Evolutionary conservation across 2,329 filamentous ascomycete species (phyloP), one percentile per base, ranked within the genome.

Genomic region (Cadophora gregata): DNA sequence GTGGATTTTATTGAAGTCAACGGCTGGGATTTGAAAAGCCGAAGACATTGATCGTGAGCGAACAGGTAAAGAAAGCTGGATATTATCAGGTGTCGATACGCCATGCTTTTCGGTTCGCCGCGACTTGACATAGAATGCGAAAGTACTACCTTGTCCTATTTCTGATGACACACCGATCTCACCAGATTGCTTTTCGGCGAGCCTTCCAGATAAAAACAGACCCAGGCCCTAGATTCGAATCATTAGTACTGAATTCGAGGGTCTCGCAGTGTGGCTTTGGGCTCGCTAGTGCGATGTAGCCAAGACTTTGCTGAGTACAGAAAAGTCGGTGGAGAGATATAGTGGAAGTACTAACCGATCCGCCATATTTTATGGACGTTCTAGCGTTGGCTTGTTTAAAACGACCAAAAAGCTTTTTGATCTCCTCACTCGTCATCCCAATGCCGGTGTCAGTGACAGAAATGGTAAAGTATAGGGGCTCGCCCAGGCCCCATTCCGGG

Each of bases 131-230:
- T 91, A 93, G 76, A 94, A 93, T 0, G 87, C 88, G 77, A 93
- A 93, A 0, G 88, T 92, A 69, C 88, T 91, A 1, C 91, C 91
- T n/a, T 86, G 83, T 1, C 89, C 90, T 1, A 86, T 82, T 69
- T 87, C 81, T 27, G 88, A 90, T 1, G 85, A 82, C 6, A 94
- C 90, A 1, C 91, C 92, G 56, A 96, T 93, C 67, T 92, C 89
- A 8, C 92, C 92, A 29, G 91, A 90, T 76, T 94, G 91, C 14
- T 94, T 81, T 75, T 95, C 92, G 0, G 90, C 92, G 16, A 96
- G 82, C 63, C 91, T 87, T 38, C 91, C 85, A 27, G 89, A 92
- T 69, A 95, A 93, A 77, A 93, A 94, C 0, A 95, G 81, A 0
- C 92, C 92, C 0, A 96, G 83, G 0, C 92, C 92, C 64, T 67